Base-by-base conservation (phyloP, 2,329 filamentous ascomycete genomes). In the Aphanoascus verrucosus region DNA sequence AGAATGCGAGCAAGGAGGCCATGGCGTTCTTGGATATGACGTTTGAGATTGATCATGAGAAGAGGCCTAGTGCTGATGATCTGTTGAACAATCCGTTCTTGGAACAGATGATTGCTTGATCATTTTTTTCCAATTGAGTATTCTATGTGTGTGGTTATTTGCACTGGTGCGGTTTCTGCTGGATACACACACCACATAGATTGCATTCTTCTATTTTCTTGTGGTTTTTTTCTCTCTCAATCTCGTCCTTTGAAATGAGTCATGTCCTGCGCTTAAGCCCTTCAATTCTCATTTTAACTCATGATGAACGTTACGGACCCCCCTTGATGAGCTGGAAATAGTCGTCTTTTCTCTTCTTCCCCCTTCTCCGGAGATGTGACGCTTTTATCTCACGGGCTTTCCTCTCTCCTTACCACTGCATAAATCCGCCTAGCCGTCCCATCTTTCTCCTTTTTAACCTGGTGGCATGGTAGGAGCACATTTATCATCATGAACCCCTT, bases 41-140 rank as follows among this genome's bases (percentile, higher is more conserved):
- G 0, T 98, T 98, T 72, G 89, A 97, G 74, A 84, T 96, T 64
- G 90, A 98, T 64, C 88, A 95, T 70, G 88, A 94, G 68, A 84
- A 87, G 74, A 79, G 93, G 60, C 93, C 93, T 2, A 94, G 83
- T 63, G 93, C 93, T 11, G 90, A 96, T 64, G 90, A 97, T 64
- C 73, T 98, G 61, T 81, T 95, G 69, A 78, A 84, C 53, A 90
- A 86, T 71, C 80, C 83, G 35, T 97, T 97, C 73, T 74, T 94
- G 67, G 81, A 82, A 54, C 83, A 86, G 12, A 52, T 52, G 55
- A 85, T 85, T 65, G 81, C 81, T 57, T 83, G 62, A 69, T 38
- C 20, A 37, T 7, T 28, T 28, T 28, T 28, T n/a, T n/a, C n/a
- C 23, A 28, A 28, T 4, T 7, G 23, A 7, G 23, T 28, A 28